Percentiles rank a stretch among this genome's conserved stretches.
phyloP scores from a whole-genome alignment of 345 rosid species.

The Eucalyptus victrix region DNA sequence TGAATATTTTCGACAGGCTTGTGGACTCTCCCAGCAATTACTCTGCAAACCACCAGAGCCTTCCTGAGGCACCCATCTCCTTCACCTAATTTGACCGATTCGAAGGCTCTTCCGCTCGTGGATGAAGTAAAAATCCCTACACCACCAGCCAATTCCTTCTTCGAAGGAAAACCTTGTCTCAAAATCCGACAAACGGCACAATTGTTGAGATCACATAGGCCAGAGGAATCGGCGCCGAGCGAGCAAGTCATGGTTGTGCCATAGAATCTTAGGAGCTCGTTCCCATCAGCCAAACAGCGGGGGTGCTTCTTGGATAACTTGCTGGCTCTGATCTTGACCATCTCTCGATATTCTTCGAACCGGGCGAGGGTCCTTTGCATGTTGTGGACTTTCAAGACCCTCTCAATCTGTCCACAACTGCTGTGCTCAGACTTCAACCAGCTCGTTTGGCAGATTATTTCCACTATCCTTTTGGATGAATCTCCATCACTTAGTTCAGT shows the following conservation, averaged over 20 bases:
- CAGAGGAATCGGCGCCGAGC: conserved; percentile 26
- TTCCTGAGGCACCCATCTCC: neutral
- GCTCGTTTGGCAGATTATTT: conserved; percentile 39
- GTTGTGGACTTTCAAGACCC: conserved; percentile 46
- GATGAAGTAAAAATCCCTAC: conserved; percentile 46
- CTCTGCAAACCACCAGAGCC: conserved; percentile 60
- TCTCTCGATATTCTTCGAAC: conserved; percentile 56
- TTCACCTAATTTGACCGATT: conserved; percentile 3
- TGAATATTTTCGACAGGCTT: conserved; percentile 24
- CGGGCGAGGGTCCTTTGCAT: conserved; percentile 27
- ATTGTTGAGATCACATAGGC: conserved; percentile 21
- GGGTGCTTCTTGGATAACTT: conserved; percentile 40
- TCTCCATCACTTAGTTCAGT: conserved; percentile 49
- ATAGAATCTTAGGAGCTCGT: conserved; percentile 57
- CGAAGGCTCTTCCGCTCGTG: conserved; percentile 31
- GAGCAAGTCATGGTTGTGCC: conserved; percentile 38
- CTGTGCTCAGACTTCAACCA: conserved; percentile 3
- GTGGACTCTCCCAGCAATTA: conserved; percentile 57
- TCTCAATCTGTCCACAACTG: conserved; percentile 2
- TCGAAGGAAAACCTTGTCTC: conserved; percentile 31
- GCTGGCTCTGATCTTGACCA: conserved; percentile 41
- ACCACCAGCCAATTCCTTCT: conserved; percentile 1
- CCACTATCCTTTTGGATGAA: conserved; percentile 56
- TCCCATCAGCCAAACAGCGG: conserved; percentile 73
- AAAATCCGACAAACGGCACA: conserved; percentile 52